phyloP scores from a whole-genome alignment of 2,329 filamentous ascomycete genomes.

The Talaromyces sp. region DNA sequence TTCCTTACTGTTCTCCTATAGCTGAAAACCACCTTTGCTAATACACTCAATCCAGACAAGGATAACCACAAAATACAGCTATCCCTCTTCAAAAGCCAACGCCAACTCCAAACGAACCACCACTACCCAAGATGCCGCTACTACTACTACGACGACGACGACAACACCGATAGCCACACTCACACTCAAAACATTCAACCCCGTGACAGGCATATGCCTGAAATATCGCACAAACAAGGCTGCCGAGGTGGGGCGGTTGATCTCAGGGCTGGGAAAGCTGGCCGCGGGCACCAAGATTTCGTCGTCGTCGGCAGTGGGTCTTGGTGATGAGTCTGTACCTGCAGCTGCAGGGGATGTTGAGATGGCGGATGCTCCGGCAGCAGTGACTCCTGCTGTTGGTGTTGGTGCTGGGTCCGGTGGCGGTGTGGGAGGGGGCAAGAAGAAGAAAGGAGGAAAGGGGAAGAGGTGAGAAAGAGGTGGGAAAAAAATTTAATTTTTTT shows the following conservation, averaged over 20 bases:
- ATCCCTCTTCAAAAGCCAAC: constrained; percentile 36
- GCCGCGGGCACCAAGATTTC: constrained; percentile 63
- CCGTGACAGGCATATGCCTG: constrained; percentile 70
- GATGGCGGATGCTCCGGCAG: constrained; percentile 27
- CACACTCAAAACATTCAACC: constrained; percentile 84
- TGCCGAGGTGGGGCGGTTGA: constrained; percentile 78
- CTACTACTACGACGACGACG: constrained; percentile 11
- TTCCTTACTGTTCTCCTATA: neutral
- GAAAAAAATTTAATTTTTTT: neutral
- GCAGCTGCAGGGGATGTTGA: constrained; percentile 35
- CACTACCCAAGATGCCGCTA: neutral
- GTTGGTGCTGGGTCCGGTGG: constrained; percentile 17
- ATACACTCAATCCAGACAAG: constrained; percentile 57
- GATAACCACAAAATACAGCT: constrained; percentile 89
- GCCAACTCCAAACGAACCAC: constrained; percentile 2
- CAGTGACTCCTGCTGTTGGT: constrained; percentile 15
- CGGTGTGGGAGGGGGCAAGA: constrained; percentile 31
- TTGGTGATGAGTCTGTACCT: constrained; percentile 53
- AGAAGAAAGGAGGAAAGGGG: constrained; percentile 67
- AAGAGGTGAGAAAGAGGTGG: constrained; percentile 65
- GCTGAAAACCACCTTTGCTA: neutral
- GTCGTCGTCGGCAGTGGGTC: constrained; percentile 55
- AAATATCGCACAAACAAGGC: constrained; percentile 92
- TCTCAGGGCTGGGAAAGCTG: constrained; percentile 69
- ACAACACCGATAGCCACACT: constrained; percentile 56